phyloP scores from a whole-genome alignment of 2,329 filamentous ascomycete genomes.

The Epicoccum sorghinum region DNA sequence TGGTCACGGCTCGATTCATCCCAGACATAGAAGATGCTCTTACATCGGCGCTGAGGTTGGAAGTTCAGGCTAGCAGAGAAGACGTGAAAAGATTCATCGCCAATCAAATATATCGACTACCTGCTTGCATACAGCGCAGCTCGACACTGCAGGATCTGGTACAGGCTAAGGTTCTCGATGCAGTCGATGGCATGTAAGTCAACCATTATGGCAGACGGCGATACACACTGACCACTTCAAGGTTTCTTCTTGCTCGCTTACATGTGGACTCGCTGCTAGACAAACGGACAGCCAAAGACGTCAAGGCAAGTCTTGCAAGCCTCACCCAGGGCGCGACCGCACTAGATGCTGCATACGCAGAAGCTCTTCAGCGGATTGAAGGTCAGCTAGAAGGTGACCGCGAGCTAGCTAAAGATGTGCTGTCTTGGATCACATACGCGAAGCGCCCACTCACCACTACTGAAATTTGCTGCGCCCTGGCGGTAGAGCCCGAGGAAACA shows the following conservation, averaged over 20 bases:
- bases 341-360: slow-evolving; percentile 50
- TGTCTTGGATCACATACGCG: slow-evolving; percentile 26
- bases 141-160: slow-evolving; percentile 20
- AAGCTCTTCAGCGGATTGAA: slow-evolving; percentile 53
- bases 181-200: slow-evolving; percentile 33
- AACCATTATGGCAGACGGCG: too few species aligned
- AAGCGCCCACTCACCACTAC: slow-evolving; percentile 17
- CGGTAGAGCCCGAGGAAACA: slow-evolving; percentile 10
- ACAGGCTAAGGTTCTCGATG: slow-evolving; percentile 22
- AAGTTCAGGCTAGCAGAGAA: slow-evolving; percentile 26
- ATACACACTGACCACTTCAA: neutral
- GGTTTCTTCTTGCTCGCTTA: slow-evolving; percentile 48
- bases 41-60: slow-evolving; percentile 10
- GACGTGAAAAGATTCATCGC: slow-evolving; percentile 29
- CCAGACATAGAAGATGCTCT: slow-evolving; percentile 23
- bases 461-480: slow-evolving; percentile 22
- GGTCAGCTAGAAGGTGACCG: slow-evolving; percentile 40
- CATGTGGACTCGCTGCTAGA: slow-evolving; percentile 44
- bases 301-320: slow-evolving; percentile 40
- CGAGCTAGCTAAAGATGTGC: slow-evolving; percentile 45
- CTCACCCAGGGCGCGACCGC: slow-evolving; percentile 40
- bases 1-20: slow-evolving; percentile 26
- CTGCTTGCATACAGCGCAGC: slow-evolving; percentile 22
- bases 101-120: slow-evolving; percentile 22
- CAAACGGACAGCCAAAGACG: slow-evolving; percentile 40